Evolutionary conservation across 306 rosid species (phyloP).

Genomic region (Dryas alaskensis): DNA sequence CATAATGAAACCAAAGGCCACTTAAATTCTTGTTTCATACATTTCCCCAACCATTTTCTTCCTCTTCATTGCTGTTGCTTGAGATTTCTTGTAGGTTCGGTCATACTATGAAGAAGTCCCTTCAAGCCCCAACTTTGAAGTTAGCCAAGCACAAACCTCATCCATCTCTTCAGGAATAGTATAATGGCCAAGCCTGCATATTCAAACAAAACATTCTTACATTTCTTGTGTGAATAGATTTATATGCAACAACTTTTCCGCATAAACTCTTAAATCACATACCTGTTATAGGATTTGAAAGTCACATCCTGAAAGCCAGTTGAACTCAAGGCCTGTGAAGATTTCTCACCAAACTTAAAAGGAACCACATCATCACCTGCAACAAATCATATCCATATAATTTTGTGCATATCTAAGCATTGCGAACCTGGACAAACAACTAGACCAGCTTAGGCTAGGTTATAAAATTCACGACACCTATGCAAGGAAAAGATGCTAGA

Average conservation of each 20-base stretch:
- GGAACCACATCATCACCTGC: conserved; percentile 83
- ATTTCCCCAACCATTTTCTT: neutral
- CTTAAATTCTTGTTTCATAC: conserved; percentile 5
- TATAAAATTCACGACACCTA: neutral
- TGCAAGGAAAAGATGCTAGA: neutral
- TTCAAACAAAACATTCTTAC: neutral
- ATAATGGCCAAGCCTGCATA: conserved; percentile 84
- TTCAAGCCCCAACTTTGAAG: conserved; percentile 72
- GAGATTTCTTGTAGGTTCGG: neutral
- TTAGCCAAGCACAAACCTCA: conserved; percentile 76
- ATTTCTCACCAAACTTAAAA: conserved; percentile 85
- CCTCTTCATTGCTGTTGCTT: neutral
- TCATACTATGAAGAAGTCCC: conserved; percentile 42
- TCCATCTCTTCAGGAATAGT: conserved; percentile 95
- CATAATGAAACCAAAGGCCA: neutral
- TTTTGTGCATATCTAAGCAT: neutral
- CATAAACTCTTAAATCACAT: conserved; percentile 17
- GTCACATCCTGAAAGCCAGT: conserved; percentile 69
- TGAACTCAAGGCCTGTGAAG: conserved; percentile 51
- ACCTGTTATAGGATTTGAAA: conserved; percentile 78
- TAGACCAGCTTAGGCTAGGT: neutral
- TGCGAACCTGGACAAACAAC: neutral
- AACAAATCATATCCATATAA: conserved; percentile 12
- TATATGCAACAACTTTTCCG: neutral
- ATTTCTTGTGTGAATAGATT: neutral